Percentiles rank a stretch among this genome's conserved stretches.
Conservation (phyloP, 2,329 filamentous ascomycete genomes). For the Neofusicoccum kwambonambiense region DNA sequence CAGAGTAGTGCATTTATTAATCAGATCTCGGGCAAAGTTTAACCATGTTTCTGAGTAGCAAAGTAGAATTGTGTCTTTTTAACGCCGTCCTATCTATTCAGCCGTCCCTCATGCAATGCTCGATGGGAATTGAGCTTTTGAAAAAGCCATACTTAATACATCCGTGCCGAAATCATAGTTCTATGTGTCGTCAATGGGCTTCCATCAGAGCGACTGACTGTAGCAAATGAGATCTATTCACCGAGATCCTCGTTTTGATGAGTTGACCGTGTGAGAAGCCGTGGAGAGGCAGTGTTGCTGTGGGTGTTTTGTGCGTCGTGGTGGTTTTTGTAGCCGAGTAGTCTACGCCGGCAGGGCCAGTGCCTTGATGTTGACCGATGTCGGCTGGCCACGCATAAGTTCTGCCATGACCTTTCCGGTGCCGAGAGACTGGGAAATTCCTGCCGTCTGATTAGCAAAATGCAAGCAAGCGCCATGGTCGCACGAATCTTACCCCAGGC, state of each 20-base stretch:
- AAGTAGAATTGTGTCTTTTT: not conserved
- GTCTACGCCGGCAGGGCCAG: conserved; percentile 40
- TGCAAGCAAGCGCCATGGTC: not conserved
- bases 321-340: not conserved
- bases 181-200: not conserved
- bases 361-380: conserved; percentile 60
- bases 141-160: conserved; percentile 13
- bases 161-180: not conserved
- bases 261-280: not conserved
- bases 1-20: no score
- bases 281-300: not conserved
- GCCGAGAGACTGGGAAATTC: conserved; percentile 53
- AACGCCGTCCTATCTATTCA: conserved; percentile 12
- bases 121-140: not conserved
- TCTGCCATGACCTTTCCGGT: conserved; percentile 71
- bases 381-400: conserved; percentile 59
- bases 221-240: not conserved
- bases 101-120: conserved; percentile 4
- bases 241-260: not conserved
- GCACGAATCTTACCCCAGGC: conserved; percentile 61
- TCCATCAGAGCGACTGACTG: not conserved
- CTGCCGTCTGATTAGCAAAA: not conserved
- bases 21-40: no score
- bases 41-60: not conserved
- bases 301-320: not conserved